Base-by-base conservation (phyloP, 1,139 yeast species). In the Blastobotrys serpentis region DNA sequence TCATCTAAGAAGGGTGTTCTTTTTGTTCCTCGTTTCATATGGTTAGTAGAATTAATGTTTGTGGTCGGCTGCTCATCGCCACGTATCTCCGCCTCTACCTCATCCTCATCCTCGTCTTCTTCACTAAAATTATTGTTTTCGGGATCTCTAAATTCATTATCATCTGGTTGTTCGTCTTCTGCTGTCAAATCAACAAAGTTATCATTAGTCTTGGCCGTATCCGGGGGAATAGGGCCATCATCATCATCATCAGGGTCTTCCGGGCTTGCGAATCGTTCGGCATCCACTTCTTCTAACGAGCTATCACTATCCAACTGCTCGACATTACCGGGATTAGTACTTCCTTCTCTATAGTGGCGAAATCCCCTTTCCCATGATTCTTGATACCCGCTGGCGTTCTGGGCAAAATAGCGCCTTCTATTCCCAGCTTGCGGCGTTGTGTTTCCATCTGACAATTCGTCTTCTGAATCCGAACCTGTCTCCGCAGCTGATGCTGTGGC, bases 331-430 rank as follows among this genome's bases (percentile, higher is more conserved):
- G 16, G 26, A 17, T 22, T 21, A n/a, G 46, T 33, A 36, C 34
- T 29, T 13, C 19, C 11, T 25, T 34, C 38, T 10, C 29, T 14
- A 29, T 21, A 26, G 10, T 19, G 5, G 13, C 19, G 16, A 21
- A 16, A 45, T 21, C 36, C 17, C 19, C 14, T 16, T 18, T 36
- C 36, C 44, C 49, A 13, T 33, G 40, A 4, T 7, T 19, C 16
- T 36, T 44, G 21, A 41, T 43, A 47, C n/a, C 13, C n/a, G 32
- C 25, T 25, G n/a, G 26, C 30, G 6, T 33, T 38, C 4, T 39
- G 40, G 2, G 50, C 32, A 32, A 43, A 47, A 17, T 44, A 42
- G 11, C 47, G 43, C n/a, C 39, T 10, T 7, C 39, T 18, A 10
- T 21, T 29, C n/a, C 30, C 14, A 2, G 18, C 34, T 6, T 17